Base-by-base conservation (phyloP, 306 rosid genomes). In the Dalbergia cochinchinensis region DNA sequence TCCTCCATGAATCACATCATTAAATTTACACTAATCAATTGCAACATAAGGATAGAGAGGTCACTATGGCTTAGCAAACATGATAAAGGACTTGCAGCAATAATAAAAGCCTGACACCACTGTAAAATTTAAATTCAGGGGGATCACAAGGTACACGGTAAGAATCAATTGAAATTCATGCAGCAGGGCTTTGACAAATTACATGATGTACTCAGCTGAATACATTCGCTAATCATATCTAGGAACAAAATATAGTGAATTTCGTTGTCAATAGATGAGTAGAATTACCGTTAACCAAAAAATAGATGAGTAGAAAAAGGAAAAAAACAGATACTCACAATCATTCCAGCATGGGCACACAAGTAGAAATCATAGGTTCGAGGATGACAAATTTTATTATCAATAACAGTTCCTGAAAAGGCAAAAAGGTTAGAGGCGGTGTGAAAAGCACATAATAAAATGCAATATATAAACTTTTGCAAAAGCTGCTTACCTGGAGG, bases 281-380 rank as follows among this genome's bases (percentile, higher is more conserved):
- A 48, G 48, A n/a, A n/a, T n/a, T n/a, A n/a, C n/a, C n/a, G n/a
- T n/a, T n/a, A n/a, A n/a, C n/a, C n/a, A n/a, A n/a, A n/a, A n/a
- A n/a, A n/a, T n/a, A n/a, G n/a, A n/a, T n/a, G n/a, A n/a, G n/a
- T n/a, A 18, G 31, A 18, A 35, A 3, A 20, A 11, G 5, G 48
- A n/a, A n/a, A 53, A 5, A 19, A 11, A 4, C 5, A 35, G 37
- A 60, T 63, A 85, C 98, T 87, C 72, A 96, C 99, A 4, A 96
- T 96, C 99, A 93, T 93, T 79, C 99, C 99, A 8, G 96, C 97
- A 79, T 96, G 99, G 0, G 99, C 98, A 79, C 99, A 96, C 47
- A 96, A 71, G 55, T 96, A 96, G 51, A 96, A 96, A 78, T 96
- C 98, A 33, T 96, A 87, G 74, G 91, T 96, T 26, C 91, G 74